A percentile compares a stretch with the other conserved stretches of the same genome.
phyloP scores from a whole-genome alignment of 1,284 basidiomycete species.

The Xerocomus amazonicus region DNA sequence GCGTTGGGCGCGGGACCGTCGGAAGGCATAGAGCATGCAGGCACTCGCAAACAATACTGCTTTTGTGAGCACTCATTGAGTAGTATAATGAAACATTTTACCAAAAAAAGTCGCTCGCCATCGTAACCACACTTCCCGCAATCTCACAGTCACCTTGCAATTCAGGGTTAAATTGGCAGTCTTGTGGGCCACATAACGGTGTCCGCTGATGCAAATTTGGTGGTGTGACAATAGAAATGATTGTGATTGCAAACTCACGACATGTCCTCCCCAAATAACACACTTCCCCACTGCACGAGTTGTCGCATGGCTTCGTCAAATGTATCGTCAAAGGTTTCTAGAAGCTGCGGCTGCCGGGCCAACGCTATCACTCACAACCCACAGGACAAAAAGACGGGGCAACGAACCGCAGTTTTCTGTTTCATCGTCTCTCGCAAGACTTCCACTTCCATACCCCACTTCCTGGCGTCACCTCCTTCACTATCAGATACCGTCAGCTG shows the following conservation, averaged over 20 bases:
- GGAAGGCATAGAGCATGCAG: constrained; percentile 36
- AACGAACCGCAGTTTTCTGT: constrained; percentile 52
- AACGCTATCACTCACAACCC: constrained; percentile 15
- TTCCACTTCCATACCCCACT: constrained; percentile 67
- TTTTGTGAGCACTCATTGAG: constrained; percentile 19
- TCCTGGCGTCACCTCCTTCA: constrained; percentile 66
- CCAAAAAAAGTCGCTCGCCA: constrained; percentile 70
- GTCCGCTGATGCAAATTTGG: constrained; percentile 47
- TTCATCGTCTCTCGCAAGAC: constrained; percentile 53
- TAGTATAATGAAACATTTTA: constrained; percentile 33
- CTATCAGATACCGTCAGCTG: constrained; percentile 34
- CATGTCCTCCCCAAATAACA: constrained; percentile 69
- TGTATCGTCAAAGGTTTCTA: constrained; percentile 61
- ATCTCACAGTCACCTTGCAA: constrained; percentile 70
- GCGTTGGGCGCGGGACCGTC: constrained; percentile 47
- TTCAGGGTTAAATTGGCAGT: constrained; percentile 67
- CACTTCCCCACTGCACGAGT: constrained; percentile 74
- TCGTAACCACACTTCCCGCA: constrained; percentile 61
- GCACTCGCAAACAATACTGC: constrained; percentile 35
- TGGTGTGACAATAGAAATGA: constrained; percentile 21
- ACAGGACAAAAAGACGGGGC: constrained; percentile 7
- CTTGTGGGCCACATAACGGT: constrained; percentile 75
- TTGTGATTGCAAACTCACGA: constrained; percentile 50
- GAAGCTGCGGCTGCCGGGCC: constrained; percentile 44
- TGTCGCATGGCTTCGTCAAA: constrained; percentile 83